Base-by-base conservation (phyloP, 2,329 filamentous ascomycete species). In the Calonectria pseudoturangicola region DNA sequence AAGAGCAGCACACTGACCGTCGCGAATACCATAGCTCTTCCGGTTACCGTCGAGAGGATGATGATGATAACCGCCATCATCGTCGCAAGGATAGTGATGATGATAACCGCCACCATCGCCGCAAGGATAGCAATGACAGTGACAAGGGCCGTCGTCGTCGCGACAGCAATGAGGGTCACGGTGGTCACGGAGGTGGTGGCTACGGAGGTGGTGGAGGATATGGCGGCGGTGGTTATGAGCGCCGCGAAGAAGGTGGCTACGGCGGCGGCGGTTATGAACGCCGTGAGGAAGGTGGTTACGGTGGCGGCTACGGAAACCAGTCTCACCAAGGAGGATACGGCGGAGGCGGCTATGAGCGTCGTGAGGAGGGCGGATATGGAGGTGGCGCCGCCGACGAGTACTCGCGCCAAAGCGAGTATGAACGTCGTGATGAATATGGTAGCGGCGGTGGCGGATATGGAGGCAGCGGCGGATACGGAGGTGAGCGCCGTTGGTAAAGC, bases 1-100 rank as follows among this genome's bases (percentile, higher is more conserved):
- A 92, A 78, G 86, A 91, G 75, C 86, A 91, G 75, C 89, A 86
- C 47, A 90, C 89, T 43, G 90, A 93, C 82, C 86, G 87, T 36
- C 86, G 84, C 25, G 88, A 89, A 67, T 86, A 86, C 66, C 81
- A 83, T 33, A 82, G 83, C 56, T 85, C 83, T 18, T 81, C 75
- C 50, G 79, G 80, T 41, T 71, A 73, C 73, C 74, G 74, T 51
- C 74, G 74, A 41, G 72, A 79, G 48, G 77, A 74, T 28, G 72
- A 76, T 21, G 75, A 78, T 50, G 79, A 79, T 58, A 79, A 81
- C 62, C 78, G 81, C 69, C 74, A 82, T 58, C 72, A 81, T 45
- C 79, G 81, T 51, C 75, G 71, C 12, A 76, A 80, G 45, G 78
- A 81, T 13, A 70, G 79, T 43, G 73, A 80, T 48, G 67, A 78